Percentiles rank a stretch among this genome's conserved stretches.
These are phyloP conservation scores for Abelmoschus esculentus DNA, from an alignment of 345 rosid species.

Conservation along the genomic window DNA sequence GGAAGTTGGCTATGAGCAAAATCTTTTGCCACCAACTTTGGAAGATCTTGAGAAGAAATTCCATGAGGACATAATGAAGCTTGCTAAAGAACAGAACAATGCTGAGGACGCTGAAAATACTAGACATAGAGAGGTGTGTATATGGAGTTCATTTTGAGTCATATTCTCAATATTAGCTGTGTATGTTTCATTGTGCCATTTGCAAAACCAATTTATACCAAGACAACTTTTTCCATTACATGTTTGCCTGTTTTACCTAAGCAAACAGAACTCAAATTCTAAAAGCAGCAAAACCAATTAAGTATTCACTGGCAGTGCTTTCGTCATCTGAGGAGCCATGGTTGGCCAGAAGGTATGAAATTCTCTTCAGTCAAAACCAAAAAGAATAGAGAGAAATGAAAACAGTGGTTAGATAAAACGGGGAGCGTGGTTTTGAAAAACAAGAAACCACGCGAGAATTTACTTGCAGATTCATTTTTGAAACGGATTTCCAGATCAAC, in stretches of 20 bases:
- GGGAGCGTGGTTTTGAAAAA: background rate
- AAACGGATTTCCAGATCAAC: background rate
- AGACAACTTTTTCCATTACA: no score
- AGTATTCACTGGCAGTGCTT: background rate
- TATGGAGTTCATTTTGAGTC: slow-evolving; percentile 3
- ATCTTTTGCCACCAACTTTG: slow-evolving; percentile 37
- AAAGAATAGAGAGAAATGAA: background rate
- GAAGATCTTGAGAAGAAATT: slow-evolving; percentile 68
- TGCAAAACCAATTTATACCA: no score
- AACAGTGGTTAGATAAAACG: background rate
- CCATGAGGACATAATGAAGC: slow-evolving; percentile 55
- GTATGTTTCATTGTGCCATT: no score
- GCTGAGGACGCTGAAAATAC: slow-evolving; percentile 82
- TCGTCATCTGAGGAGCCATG: slow-evolving; percentile 28
- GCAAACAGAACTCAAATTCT: no score
- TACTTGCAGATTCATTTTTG: background rate
- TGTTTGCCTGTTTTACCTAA: no score
- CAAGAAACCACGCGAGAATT: background rate
- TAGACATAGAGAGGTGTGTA: slow-evolving; percentile 81
- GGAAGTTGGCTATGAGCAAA: slow-evolving; percentile 44
- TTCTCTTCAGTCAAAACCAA: background rate
- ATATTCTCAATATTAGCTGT: background rate
- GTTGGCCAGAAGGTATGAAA: background rate
- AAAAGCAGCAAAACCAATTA: no score
- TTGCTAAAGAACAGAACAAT: slow-evolving; percentile 59